phyloP scores from a whole-genome alignment of 139 green algal genomes.

The Closterium sp. region DNA sequence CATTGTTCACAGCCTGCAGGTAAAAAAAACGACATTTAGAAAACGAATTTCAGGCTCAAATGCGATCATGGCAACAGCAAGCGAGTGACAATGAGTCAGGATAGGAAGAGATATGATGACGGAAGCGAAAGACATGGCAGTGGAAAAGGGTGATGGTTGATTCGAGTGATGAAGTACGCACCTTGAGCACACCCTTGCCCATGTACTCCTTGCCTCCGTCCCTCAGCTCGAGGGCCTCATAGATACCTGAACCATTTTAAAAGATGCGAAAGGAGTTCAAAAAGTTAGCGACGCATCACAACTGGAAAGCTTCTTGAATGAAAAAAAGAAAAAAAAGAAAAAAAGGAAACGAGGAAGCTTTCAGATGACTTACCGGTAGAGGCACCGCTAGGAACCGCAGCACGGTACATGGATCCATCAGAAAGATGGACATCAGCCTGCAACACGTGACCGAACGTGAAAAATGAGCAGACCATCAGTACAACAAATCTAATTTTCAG shows the following conservation, averaged over 20 bases:
- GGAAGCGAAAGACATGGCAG: background rate
- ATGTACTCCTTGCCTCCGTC: constrained; percentile 82
- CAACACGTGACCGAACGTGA: background rate
- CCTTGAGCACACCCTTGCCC: constrained; percentile 93
- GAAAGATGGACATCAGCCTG: constrained; percentile 45
- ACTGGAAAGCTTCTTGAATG: background rate
- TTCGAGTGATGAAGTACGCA: background rate
- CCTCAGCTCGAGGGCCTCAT: constrained; percentile 96
- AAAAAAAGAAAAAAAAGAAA: background rate
- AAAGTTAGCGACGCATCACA: background rate
- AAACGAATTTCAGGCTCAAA: too few relatives aligned
- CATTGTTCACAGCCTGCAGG: constrained; percentile 79
- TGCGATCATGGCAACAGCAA: too few relatives aligned
- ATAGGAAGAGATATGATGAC: background rate
- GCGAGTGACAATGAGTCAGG: background rate
- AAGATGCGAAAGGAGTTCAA: background rate
- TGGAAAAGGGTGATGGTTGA: background rate
- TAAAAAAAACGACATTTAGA: too few relatives aligned
- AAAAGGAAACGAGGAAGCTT: background rate
- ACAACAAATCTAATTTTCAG: background rate
- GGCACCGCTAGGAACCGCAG: constrained; percentile 33
- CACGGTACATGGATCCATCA: constrained; percentile 28
- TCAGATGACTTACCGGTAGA: constrained; percentile 25
- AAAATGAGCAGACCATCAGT: background rate
- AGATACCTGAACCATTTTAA: constrained; percentile 68